These are phyloP conservation scores for Colletotrichum abscissum DNA, from an alignment of 2,329 filamentous ascomycete genomes.

Conservation along the genomic window DNA sequence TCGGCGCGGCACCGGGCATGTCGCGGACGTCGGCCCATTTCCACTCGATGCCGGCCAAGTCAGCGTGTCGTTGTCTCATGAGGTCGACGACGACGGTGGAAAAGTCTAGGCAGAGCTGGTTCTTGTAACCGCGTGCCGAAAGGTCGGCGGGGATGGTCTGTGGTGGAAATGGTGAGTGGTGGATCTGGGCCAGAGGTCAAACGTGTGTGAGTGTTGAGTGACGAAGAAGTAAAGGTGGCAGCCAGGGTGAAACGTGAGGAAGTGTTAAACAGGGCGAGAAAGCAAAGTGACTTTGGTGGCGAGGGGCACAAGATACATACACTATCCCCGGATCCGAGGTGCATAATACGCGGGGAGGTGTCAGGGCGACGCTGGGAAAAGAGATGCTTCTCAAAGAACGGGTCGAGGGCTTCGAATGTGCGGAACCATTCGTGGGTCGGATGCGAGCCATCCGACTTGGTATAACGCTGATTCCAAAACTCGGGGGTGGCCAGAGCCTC, in stretches of 20 bases:
- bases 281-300: background rate
- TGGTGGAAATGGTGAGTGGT: background rate
- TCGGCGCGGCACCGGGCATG: slow-evolving; percentile 52
- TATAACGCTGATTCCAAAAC: slow-evolving; percentile 64
- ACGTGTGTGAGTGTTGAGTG: background rate
- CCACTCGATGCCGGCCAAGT: slow-evolving; percentile 59
- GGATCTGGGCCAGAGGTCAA: background rate
- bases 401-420: slow-evolving; percentile 57
- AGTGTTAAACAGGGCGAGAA: background rate
- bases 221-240: background rate
- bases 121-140: slow-evolving; percentile 56
- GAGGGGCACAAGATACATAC: slow-evolving; percentile 44
- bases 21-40: slow-evolving; percentile 61
- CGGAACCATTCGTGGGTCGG: slow-evolving; percentile 67
- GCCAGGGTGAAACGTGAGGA: background rate
- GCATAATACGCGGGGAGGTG: slow-evolving; percentile 57
- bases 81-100: slow-evolving; percentile 62
- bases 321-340: slow-evolving; percentile 69
- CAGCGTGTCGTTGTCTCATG: slow-evolving; percentile 59
- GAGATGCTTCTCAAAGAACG: slow-evolving; percentile 58
- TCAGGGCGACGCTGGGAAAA: slow-evolving; percentile 44
- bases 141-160: slow-evolving; percentile 65
- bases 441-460: slow-evolving; percentile 46
- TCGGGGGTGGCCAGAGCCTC: slow-evolving; percentile 49
- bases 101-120: slow-evolving; percentile 68